phyloP scores from a whole-genome alignment of 2,329 filamentous ascomycete genomes.

The Colletotrichum sp. region DNA sequence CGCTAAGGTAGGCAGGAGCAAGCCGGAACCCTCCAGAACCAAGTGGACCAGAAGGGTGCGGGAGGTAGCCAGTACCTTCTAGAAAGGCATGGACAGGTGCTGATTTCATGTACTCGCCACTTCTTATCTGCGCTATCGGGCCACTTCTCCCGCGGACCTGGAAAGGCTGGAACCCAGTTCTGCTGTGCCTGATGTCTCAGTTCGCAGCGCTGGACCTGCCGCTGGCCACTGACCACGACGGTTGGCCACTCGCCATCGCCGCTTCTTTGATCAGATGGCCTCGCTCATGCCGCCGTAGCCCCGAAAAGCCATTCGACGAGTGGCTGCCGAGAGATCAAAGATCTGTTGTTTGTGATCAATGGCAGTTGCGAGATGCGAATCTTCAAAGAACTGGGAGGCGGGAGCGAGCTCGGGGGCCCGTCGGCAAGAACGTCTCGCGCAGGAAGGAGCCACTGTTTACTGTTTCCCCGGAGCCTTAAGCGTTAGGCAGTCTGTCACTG shows the following conservation, averaged over 20 bases:
- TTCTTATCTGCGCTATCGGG: background rate
- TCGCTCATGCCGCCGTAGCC: constrained; percentile 8
- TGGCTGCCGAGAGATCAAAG: background rate
- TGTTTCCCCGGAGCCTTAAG: background rate
- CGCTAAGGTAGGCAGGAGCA: constrained; percentile 16
- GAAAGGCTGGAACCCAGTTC: constrained; percentile 15
- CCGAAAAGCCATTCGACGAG: background rate
- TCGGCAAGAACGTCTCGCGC: background rate
- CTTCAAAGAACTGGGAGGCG: background rate
- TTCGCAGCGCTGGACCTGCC: background rate
- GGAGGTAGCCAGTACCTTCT: background rate
- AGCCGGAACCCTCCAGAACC: constrained; percentile 44
- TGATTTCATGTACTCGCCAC: background rate
- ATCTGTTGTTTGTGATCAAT: background rate
- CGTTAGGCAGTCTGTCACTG: background rate
- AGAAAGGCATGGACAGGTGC: rapidly evolving
- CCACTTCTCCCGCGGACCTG: background rate
- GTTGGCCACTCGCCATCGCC: constrained; percentile 16
- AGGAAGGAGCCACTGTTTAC: background rate
- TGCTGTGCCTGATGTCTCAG: constrained; percentile 19
- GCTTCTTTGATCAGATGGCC: constrained; percentile 22
- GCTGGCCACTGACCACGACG: background rate
- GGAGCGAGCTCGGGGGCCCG: background rate
- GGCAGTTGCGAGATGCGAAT: background rate
- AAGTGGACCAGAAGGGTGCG: background rate